Percentiles rank a stretch among this genome's conserved stretches.
phyloP scores from a whole-genome alignment of 805 yeast genomes.

The Lipomyces starkeyi region DNA sequence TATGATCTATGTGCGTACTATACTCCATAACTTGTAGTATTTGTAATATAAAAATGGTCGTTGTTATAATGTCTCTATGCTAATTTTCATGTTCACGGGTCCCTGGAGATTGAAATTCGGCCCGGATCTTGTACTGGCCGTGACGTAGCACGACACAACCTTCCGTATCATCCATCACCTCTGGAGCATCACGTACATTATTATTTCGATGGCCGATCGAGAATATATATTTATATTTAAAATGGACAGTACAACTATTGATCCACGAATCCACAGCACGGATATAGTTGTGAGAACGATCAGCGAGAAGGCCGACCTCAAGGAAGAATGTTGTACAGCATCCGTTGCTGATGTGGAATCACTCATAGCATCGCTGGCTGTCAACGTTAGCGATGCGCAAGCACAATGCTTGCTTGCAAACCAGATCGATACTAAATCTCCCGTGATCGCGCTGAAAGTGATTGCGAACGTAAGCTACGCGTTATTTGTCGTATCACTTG shows the following conservation, averaged over 20 bases:
- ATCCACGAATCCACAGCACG: not conserved
- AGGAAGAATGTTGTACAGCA: not conserved
- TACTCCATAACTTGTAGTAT: not conserved
- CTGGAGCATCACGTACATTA: not conserved
- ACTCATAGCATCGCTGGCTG: not conserved
- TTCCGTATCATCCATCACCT: not conserved
- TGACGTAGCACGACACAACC: not conserved
- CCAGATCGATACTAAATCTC: not conserved
- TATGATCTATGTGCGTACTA: not conserved
- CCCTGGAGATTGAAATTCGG: not conserved
- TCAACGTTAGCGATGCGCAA: slow-evolving; percentile 1
- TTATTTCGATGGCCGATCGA: not conserved
- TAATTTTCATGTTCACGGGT: not conserved
- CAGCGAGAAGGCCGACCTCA: not conserved
- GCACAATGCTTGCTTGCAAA: slow-evolving; percentile 1
- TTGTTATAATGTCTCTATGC: not conserved
- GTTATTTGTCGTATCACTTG: not conserved
- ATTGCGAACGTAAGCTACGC: not conserved
- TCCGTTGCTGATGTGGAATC: not conserved
- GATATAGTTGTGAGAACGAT: not conserved
- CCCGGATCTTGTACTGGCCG: not conserved
- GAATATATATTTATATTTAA: slow-evolving; percentile 1
- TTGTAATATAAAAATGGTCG: not conserved
- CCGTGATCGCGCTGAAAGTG: slow-evolving; percentile 1
- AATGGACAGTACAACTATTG: not conserved